A percentile compares a stretch with the other conserved stretches of the same genome.
These are phyloP conservation scores for Ascomycota sp. DNA, from an alignment of 2,329 filamentous ascomycete species.

Conservation along the genomic window DNA sequence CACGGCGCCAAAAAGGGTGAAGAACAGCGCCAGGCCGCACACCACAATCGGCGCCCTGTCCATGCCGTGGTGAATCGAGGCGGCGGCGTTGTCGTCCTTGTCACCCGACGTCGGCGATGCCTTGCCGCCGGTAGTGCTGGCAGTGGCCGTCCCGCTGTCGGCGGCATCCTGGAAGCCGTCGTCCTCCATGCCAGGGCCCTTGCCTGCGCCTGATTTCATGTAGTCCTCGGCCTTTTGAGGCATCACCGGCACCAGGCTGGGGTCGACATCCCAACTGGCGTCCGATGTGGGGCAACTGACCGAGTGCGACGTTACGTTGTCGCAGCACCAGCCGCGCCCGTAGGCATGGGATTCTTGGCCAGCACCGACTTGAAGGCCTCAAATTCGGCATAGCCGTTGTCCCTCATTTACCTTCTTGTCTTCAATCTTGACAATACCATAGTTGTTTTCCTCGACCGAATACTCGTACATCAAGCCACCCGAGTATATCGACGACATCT, in stretches of 20 bases:
- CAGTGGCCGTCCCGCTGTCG: neutral
- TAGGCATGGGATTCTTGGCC: constrained; percentile 25
- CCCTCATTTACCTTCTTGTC: constrained; percentile 30
- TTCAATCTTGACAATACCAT: constrained; percentile 53
- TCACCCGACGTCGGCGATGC: constrained; percentile 9
- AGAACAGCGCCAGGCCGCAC: constrained; percentile 14
- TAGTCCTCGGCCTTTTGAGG: neutral
- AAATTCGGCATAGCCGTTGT: constrained; percentile 34
- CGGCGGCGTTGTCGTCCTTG: constrained; percentile 11
- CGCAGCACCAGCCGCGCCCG: constrained; percentile 27
- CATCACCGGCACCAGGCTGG: neutral
- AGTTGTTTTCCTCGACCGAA: constrained; percentile 57
- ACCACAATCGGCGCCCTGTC: constrained; percentile 14
- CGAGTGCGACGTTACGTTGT: constrained; percentile 23
- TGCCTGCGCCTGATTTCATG: neutral
- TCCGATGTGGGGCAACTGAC: constrained; percentile 1
- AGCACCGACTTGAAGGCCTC: constrained; percentile 27
- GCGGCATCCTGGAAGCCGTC: neutral
- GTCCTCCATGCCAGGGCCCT: neutral
- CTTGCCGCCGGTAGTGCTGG: constrained; percentile 8
- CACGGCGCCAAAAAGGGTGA: constrained; percentile 18
- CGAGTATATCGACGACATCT: constrained; percentile 85
- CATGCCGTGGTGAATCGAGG: constrained; percentile 9
- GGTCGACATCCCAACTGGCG: neutral
- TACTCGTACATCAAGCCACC: constrained; percentile 96